Conservation (phyloP, 208 protist species). For the Herpetomonas tarakana region DNA sequence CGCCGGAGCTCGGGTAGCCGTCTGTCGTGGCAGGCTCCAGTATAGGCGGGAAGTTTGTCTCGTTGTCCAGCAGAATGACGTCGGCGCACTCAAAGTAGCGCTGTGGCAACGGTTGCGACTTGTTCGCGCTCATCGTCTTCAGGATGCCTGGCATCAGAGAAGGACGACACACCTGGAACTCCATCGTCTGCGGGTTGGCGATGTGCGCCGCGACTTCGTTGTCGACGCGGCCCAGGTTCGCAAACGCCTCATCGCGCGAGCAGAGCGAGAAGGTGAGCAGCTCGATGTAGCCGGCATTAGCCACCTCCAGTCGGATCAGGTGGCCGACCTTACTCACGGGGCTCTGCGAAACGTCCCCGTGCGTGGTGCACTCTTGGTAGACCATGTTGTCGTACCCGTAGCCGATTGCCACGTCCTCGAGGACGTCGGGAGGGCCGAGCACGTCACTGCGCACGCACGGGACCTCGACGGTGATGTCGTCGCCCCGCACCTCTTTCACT, state of each 20-base stretch:
- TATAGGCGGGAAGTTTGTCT: slow-evolving; percentile 79
- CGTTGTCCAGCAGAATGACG: slow-evolving; percentile 92
- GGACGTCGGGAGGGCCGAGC: slow-evolving; percentile 95
- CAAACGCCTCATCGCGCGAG: slow-evolving; percentile 90
- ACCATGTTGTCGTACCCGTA: slow-evolving; percentile 97
- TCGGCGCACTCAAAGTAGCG: slow-evolving; percentile 97
- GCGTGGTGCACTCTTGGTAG: slow-evolving; percentile 68
- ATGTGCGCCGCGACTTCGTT: slow-evolving; percentile 87
- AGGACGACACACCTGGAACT: slow-evolving; percentile 95
- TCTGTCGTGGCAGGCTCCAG: slow-evolving; percentile 39
- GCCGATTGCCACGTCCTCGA: slow-evolving; percentile 98
- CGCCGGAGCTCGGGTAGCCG: slow-evolving; percentile 73
- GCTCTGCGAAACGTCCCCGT: slow-evolving; percentile 87
- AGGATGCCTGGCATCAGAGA: slow-evolving; percentile 95
- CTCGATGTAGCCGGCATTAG: slow-evolving; percentile 95
- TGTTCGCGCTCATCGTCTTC: slow-evolving; percentile 93
- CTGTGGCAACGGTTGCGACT: slow-evolving; percentile 91
- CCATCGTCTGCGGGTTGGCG: slow-evolving; percentile 91
- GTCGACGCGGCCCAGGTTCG: slow-evolving; percentile 70
- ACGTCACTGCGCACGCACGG: slow-evolving; percentile 95
- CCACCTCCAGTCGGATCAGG: slow-evolving; percentile 91
- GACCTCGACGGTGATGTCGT: slow-evolving; percentile 77
- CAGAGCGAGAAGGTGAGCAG: slow-evolving; percentile 94
- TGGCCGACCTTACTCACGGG: slow-evolving; percentile 94
- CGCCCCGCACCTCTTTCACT: slow-evolving; percentile 39